Base-by-base conservation (phyloP, 352 stramenopile species). In the Ophiocytium majus region DNA sequence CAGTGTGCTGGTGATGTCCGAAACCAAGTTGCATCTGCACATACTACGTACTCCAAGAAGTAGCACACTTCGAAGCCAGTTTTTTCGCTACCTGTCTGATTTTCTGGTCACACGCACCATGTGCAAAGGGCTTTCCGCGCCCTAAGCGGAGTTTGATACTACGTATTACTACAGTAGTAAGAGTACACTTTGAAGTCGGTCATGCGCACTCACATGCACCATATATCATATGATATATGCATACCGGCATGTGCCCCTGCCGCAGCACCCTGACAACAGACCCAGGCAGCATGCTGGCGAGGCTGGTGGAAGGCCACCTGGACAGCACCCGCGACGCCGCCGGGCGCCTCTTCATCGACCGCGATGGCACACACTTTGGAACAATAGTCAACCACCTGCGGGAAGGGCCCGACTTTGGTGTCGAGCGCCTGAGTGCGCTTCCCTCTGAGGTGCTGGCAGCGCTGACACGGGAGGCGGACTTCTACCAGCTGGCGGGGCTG, bases 201-300 rank as follows among this genome's bases (percentile, higher is more conserved):
- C n/a, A n/a, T n/a, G n/a, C n/a, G n/a, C n/a, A n/a, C n/a, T n/a
- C n/a, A n/a, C n/a, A n/a, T n/a, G n/a, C n/a, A n/a, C n/a, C n/a
- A n/a, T n/a, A n/a, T n/a, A n/a, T n/a, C n/a, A n/a, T n/a, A n/a
- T n/a, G n/a, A n/a, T n/a, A n/a, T n/a, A n/a, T n/a, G n/a, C n/a
- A n/a, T n/a, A n/a, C n/a, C n/a, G n/a, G 43, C 43, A 14, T 57
- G 43, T 57, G 14, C 43, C 5, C 14, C 5, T 14, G 14, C 43
- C 43, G 64, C 64, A 76, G 64, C 64, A 76, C 64, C 64, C 64
- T 76, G 64, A 17, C 64, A 34, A 10, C 31, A 37, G 64, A 76
- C 5, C 64, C 64, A 5, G 17, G 17, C 17, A 76, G 64, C 64
- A 76, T 76, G 64, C 64, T 76, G 64, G 64, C 64, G 64, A 5